These are phyloP conservation scores for Trifolium dubium DNA, from an alignment of 306 rosid species.

Conservation along the genomic window DNA sequence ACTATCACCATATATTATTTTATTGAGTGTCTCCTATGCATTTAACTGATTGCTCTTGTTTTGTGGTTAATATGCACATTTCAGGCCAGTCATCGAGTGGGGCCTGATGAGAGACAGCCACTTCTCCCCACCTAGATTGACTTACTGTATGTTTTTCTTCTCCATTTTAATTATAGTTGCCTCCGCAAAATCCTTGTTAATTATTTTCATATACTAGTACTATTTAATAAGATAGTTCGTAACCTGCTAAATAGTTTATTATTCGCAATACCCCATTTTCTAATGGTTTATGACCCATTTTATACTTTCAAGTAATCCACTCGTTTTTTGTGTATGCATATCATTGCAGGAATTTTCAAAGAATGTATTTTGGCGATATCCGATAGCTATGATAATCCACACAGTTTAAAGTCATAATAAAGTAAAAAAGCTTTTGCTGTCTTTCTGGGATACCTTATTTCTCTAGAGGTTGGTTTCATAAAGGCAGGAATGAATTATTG, in stretches of 20 bases:
- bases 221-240: slow-evolving; percentile 9
- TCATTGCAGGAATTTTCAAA: slow-evolving; percentile 51
- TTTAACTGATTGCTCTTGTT: slow-evolving; percentile 14
- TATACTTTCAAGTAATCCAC: slow-evolving; percentile 20
- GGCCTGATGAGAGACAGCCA: slow-evolving; percentile 83
- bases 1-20: slow-evolving; percentile 34
- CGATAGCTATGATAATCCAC: slow-evolving; percentile 42
- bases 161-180: slow-evolving; percentile 10
- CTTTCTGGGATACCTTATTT: slow-evolving; percentile 45
- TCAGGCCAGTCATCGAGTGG: slow-evolving; percentile 82
- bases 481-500: slow-evolving; percentile 47
- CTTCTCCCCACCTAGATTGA: slow-evolving; percentile 81
- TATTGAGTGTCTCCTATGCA: not conserved
- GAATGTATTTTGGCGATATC: slow-evolving; percentile 52
- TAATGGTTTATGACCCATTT: slow-evolving; percentile 17
- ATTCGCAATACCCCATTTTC: slow-evolving; percentile 15
- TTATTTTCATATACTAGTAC: not conserved
- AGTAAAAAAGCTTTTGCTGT: slow-evolving; percentile 39
- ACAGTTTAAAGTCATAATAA: slow-evolving; percentile 51
- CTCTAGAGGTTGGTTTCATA: slow-evolving; percentile 39
- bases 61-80: slow-evolving; percentile 30
- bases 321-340: slow-evolving; percentile 16
- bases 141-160: slow-evolving; percentile 44
- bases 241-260: slow-evolving; percentile 32
- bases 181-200: slow-evolving; percentile 12